phyloP scores from a whole-genome alignment of 495 filamentous ascomycete genomes.

The Podospora anserina region DNA sequence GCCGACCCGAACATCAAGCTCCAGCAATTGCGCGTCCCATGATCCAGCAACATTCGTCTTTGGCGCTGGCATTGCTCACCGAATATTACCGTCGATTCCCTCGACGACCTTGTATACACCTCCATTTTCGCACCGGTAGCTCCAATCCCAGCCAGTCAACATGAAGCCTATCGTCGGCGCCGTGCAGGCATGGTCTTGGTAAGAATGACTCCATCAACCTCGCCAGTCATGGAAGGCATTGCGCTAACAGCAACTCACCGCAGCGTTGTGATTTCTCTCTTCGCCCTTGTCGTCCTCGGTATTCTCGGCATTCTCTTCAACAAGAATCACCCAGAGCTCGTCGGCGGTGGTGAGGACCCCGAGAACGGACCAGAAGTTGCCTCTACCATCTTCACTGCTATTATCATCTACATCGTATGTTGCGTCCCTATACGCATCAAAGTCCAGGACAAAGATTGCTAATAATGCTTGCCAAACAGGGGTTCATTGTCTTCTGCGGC shows the following conservation, averaged over 20 bases:
- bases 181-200: conserved; percentile 94
- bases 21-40: neutral
- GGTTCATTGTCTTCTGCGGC: conserved; percentile 85
- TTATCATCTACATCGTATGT: conserved; percentile 79
- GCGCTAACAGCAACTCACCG: neutral
- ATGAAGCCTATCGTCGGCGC: conserved; percentile 93
- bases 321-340: conserved; percentile 72
- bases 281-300: conserved; percentile 84
- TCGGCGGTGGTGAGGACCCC: conserved; percentile 71
- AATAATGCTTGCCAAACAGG: conserved; percentile 45
- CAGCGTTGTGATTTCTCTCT: conserved; percentile 82
- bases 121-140: neutral
- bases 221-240: neutral
- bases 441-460: conserved; percentile 7
- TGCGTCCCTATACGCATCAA: neutral
- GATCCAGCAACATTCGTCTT: neutral
- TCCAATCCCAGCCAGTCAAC: conserved; percentile 33
- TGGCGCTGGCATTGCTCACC: neutral
- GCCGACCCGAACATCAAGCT: neutral
- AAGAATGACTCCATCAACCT: conserved; percentile 22
- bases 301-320: conserved; percentile 77
- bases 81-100: neutral
- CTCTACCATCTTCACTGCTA: conserved; percentile 76
- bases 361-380: conserved; percentile 73
- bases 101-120: neutral